Evolutionary conservation across 106 monocot genomes (phyloP).

Genomic region (Acanthochlamys bracteata): DNA sequence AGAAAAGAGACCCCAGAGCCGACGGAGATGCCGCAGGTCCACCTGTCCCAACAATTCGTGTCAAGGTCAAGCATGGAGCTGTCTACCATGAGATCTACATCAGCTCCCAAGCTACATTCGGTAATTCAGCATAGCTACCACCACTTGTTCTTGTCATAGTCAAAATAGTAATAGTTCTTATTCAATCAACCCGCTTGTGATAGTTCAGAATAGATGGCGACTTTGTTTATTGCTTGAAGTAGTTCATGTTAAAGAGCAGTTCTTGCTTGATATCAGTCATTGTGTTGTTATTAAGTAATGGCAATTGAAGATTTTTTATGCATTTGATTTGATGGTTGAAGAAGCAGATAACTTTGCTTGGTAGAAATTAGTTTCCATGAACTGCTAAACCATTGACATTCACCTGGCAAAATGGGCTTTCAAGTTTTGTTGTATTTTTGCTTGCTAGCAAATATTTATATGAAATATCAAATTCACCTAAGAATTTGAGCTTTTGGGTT

Average conservation of each 20-base stretch:
- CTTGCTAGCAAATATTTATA: too few relatives aligned
- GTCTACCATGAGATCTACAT: constrained; percentile 72
- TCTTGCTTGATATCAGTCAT: too few relatives aligned
- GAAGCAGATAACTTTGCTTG: too few relatives aligned
- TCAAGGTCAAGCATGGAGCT: constrained; percentile 67
- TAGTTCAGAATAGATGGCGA: too few relatives aligned
- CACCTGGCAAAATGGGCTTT: neutral
- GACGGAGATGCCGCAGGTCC: constrained; percentile 13
- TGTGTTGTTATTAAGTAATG: too few relatives aligned
- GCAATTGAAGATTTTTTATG: neutral
- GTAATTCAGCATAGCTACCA: constrained; percentile 13
- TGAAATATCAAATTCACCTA: too few relatives aligned
- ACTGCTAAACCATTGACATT: too few relatives aligned
- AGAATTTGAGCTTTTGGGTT: too few relatives aligned
- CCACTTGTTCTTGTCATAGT: neutral
- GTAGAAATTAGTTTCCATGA: too few relatives aligned
- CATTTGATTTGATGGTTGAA: neutral
- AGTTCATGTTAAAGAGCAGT: too few relatives aligned
- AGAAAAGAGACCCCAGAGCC: constrained; percentile 46
- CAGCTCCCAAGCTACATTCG: constrained; percentile 73
- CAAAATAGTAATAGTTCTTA: neutral
- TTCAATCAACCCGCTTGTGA: too few relatives aligned
- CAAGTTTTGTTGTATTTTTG: neutral
- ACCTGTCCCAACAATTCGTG: constrained; percentile 48
- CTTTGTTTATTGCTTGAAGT: too few relatives aligned